These are phyloP conservation scores for Phialophora expanda DNA, from an alignment of 2,329 filamentous ascomycete species.

Conservation along the genomic window DNA sequence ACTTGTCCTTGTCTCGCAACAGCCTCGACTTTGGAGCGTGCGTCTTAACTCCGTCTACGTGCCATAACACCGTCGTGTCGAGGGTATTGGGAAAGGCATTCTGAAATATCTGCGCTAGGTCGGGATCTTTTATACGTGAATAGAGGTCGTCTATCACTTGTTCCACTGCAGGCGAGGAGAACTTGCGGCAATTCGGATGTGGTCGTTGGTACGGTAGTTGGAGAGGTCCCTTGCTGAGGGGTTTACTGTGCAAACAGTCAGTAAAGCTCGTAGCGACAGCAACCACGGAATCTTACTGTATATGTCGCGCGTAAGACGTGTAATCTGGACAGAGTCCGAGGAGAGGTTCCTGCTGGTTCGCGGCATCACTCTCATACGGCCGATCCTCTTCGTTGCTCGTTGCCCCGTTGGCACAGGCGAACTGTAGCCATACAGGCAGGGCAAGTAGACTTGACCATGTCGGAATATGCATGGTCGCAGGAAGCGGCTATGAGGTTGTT, in stretches of 20 bases:
- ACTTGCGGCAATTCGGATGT: conserved; percentile 80
- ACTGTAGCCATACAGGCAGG: conserved; percentile 14
- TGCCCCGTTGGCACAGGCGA: conserved; percentile 10
- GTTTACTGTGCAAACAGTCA: conserved; percentile 60
- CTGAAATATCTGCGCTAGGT: conserved; percentile 89
- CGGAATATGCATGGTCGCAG: conserved; percentile 15
- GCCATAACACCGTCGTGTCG: conserved; percentile 88
- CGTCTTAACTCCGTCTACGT: conserved; percentile 65
- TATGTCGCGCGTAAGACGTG: conserved; percentile 39
- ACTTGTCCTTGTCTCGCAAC: conserved; percentile 63
- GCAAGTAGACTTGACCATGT: conserved; percentile 13
- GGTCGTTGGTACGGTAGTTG: conserved; percentile 86
- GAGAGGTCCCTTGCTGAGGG: conserved; percentile 79
- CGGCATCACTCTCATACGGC: conserved; percentile 27
- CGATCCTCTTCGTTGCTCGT: conserved; percentile 19
- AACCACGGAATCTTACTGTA: conserved; percentile 29
- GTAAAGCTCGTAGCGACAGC: not conserved
- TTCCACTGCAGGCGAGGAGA: conserved; percentile 84
- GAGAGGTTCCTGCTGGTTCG: conserved; percentile 30
- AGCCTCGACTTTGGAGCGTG: conserved; percentile 47
- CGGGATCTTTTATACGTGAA: conserved; percentile 77
- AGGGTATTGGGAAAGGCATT: conserved; percentile 93
- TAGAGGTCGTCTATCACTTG: conserved; percentile 84
- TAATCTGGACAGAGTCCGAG: conserved; percentile 41
- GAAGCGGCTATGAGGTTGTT: not conserved